Percentiles rank a stretch among this genome's conserved stretches.
Conservation (phyloP, 805 yeast species). For the Candida xyloterini region DNA sequence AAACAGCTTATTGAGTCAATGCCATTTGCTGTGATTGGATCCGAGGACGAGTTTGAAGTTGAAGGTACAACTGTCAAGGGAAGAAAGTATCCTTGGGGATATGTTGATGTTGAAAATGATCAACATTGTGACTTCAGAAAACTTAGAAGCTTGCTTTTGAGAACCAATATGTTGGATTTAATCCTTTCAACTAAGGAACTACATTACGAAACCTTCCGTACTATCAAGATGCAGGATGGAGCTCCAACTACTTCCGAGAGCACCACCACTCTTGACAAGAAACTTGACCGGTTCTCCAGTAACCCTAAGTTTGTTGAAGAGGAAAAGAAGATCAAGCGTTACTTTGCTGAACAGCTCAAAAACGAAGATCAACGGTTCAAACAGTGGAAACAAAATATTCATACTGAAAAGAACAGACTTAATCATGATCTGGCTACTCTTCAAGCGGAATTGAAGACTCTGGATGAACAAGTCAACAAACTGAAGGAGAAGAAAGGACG, state of each 20-base stretch:
- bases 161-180: constrained; percentile 82
- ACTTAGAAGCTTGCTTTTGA: constrained; percentile 71
- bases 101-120: constrained; percentile 84
- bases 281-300: constrained; percentile 42
- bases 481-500: constrained; percentile 53
- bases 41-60: constrained; percentile 67
- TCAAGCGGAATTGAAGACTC: constrained; percentile 68
- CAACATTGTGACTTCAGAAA: constrained; percentile 81
- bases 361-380: constrained; percentile 95
- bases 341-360: constrained; percentile 95
- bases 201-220: constrained; percentile 79
- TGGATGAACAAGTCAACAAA: constrained; percentile 72
- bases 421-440: constrained; percentile 91
- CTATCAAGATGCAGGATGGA: constrained; percentile 56
- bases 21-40: constrained; percentile 85
- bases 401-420: constrained; percentile 89
- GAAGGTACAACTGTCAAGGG: constrained; percentile 70
- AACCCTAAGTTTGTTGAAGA: constrained; percentile 96
- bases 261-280: constrained; percentile 25
- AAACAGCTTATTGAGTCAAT: constrained; percentile 75
- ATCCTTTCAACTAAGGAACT: constrained; percentile 74
- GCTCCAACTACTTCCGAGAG: constrained; percentile 12
- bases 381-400: constrained; percentile 97
- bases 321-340: constrained; percentile 88
- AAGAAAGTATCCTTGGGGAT: constrained; percentile 88